Evolutionary conservation across 768 basidiomycete genomes (phyloP), one percentile per base, ranked within the genome.

Genomic region (Suillus hirtellus): DNA sequence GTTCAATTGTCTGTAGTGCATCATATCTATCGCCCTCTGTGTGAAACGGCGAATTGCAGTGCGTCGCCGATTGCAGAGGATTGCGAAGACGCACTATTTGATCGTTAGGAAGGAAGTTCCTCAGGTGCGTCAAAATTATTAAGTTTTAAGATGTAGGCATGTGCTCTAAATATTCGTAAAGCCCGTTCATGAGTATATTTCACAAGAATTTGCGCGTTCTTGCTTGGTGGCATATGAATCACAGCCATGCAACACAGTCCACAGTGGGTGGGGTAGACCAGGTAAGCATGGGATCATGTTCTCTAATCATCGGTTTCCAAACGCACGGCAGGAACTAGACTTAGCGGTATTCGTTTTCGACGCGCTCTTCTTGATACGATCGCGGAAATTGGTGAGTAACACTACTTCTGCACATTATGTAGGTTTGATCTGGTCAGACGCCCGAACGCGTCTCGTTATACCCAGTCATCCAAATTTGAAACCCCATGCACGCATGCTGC

Each of bases 251-350:
- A 83, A 84, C 60, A 83, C 82, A 4, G 74, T 79, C 68, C 90
- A 89, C 67, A 84, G 86, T 49, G 92, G 92, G 14, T 93, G 91
- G 90, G 90, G 92, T 27, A 76, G 80, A 66, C 90, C 86, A 65
- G 88, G 89, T 87, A 68, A 46, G 80, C 63, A 21, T 2, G n/a
- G 24, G 8, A 24, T 40, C 19, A 40, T 7, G 12, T 50, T 17
- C 7, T 70, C 19, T 50, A 19, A 38, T 50, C 7, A 40, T 52
- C 15, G 19, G 7, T 38, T n/a, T 47, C 21, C 11, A 47, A 27
- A 31, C n/a, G n/a, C n/a, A 37, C 31, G 15, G 21, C 72, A 84
- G 90, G 87, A 42, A 87, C 85, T 7, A 81, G 82, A 66, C 83
- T 85, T 72, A 83, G 78, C 19, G 88, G 84, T 42, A 72, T 86